Base-by-base conservation (phyloP, 176 grass and related monocot species). In the Carex parvula region DNA sequence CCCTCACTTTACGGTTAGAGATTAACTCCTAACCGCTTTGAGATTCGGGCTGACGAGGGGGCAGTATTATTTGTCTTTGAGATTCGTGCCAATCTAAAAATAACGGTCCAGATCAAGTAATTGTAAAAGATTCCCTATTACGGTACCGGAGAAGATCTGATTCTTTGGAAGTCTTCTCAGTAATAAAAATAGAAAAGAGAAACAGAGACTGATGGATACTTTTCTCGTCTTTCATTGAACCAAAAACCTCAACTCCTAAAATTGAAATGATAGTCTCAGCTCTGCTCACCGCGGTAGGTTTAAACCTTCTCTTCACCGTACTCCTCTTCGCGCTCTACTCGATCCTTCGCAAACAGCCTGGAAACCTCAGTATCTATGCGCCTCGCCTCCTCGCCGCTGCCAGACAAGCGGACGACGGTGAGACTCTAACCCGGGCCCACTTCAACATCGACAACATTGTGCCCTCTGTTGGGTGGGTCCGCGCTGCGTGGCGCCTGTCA, bases 261-360 rank as follows among this genome's bases (percentile, higher is more conserved):
- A 50, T 17, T 55, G 81, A 30, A 50, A 95, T 92, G 93, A 93
- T 98, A 87, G 80, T 98, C 80, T 98, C 96, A 39, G 96, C 96
- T 89, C 86, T 95, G 39, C 74, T 89, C 48, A 98, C 96, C 86
- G 84, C 96, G 57, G 93, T 98, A 84, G 96, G 93, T 65, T 64
- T 98, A 81, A 98, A 98, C 87, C 84, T 98, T 46, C 89, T 85
- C 76, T 82, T 95, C 48, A 90, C 88, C 68, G 42, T 93, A 66
- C 87, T 98, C 42, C 90, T 95, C 64, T 90, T 83, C 20, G 77
- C 83, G 44, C 86, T 84, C 57, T 98, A 93, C 91, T 70, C 93
- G 65, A 81, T 98, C 60, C 88, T 98, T 78, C 95, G 92, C 44
- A 83, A 89, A 83, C 89, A 87, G 46, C 65, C 89, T 13, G 3